Evolutionary conservation across 2,329 filamentous ascomycete genomes (phyloP).

Genomic region (Aspergillus viridinutans): DNA sequence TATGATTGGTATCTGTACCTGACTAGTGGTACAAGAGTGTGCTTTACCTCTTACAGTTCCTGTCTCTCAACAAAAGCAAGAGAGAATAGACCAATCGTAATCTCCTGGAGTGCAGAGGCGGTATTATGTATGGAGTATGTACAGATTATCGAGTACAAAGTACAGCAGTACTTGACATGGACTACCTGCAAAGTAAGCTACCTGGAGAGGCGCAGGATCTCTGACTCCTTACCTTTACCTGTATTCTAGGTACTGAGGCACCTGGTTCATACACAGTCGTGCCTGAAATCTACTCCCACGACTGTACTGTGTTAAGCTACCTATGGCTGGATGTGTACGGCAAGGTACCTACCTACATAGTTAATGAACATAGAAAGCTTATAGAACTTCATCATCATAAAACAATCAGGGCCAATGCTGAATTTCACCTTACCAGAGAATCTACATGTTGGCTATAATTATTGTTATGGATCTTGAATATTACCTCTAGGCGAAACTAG

Average conservation of each 20-base stretch:
- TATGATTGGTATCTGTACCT: not conserved
- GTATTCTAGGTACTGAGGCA: not conserved
- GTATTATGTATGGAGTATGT: not conserved
- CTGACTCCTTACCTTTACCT: not conserved
- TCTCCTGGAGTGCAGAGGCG: too few relatives aligned
- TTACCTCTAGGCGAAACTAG: not conserved
- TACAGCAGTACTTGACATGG: not conserved
- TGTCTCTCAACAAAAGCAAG: not conserved
- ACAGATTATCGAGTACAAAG: not conserved
- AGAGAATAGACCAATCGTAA: too few relatives aligned
- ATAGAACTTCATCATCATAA: too few relatives aligned
- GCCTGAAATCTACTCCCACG: not conserved
- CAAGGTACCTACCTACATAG: too few relatives aligned
- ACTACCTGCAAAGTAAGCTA: not conserved
- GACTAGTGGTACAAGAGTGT: not conserved
- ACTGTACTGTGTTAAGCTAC: not conserved
- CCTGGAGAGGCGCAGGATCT: not conserved
- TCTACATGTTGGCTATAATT: not conserved
- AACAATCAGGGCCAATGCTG: not conserved
- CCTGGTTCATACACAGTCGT: not conserved
- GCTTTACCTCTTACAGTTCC: not conserved
- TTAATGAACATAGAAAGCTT: too few relatives aligned
- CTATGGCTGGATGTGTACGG: not conserved
- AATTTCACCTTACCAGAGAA: not conserved
- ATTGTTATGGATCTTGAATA: not conserved